These are phyloP conservation scores for Lyophyllum semitale DNA, from an alignment of 768 basidiomycete species.

Conservation along the genomic window DNA sequence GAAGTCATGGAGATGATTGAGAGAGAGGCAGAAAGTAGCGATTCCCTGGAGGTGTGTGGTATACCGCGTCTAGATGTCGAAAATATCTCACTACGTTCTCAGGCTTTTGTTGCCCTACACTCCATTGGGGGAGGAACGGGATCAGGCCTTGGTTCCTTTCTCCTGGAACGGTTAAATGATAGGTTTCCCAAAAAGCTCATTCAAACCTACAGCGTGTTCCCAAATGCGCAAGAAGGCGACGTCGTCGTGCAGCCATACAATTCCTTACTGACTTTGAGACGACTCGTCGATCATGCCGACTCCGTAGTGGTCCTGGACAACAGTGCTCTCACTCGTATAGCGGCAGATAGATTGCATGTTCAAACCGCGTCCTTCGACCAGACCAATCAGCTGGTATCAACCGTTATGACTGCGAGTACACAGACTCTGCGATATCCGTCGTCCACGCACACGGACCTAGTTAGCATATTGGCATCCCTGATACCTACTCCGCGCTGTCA, in stretches of 20 bases:
- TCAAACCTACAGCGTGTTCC: slow-evolving; percentile 99
- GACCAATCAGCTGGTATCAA: slow-evolving; percentile 91
- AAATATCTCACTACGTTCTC: no score
- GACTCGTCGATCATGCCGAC: slow-evolving; percentile 94
- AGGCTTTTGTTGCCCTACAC: slow-evolving; percentile 99
- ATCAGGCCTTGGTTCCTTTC: slow-evolving; percentile 96
- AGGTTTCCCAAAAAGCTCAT: slow-evolving; percentile 99
- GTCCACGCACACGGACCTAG: slow-evolving; percentile 99
- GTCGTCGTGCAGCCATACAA: slow-evolving; percentile 99
- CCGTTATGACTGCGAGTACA: slow-evolving; percentile 97
- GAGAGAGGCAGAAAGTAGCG: slow-evolving; percentile 95
- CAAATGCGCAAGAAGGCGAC: slow-evolving; percentile 89
- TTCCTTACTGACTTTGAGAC: slow-evolving; percentile 88
- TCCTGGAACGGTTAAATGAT: slow-evolving; percentile 95
- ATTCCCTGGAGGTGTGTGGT: slow-evolving; percentile 82
- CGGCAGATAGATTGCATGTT: slow-evolving; percentile 87
- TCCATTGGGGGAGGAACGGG: slow-evolving; percentile 99
- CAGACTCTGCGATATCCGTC: slow-evolving; percentile 96
- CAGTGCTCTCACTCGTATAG: slow-evolving; percentile 89
- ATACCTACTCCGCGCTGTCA: slow-evolving; percentile 98
- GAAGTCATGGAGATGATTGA: slow-evolving; percentile 99
- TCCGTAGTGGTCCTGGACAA: slow-evolving; percentile 98
- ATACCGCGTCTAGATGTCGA: no score
- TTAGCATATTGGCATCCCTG: slow-evolving; percentile 93
- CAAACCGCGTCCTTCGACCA: slow-evolving; percentile 90